Base-by-base conservation (phyloP, 768 basidiomycete species). In the Pholiota molesta region DNA sequence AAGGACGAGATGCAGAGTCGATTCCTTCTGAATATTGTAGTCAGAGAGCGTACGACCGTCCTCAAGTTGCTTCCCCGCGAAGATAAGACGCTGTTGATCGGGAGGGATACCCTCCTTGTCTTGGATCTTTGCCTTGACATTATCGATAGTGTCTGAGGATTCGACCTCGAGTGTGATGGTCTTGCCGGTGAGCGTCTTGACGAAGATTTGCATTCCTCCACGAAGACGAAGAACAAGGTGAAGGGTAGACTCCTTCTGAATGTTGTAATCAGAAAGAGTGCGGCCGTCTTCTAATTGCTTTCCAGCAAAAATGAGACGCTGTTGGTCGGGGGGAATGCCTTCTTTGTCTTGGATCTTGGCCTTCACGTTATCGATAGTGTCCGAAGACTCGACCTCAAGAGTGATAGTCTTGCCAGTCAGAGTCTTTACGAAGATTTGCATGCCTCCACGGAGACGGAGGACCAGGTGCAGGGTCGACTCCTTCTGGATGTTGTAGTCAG, bases 281-380 rank as follows among this genome's bases (percentile, higher is more conserved):
- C 95, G 90, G 3, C 95, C 95, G 60, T 97, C 95, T 73, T 97
- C 95, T 11, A 96, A 78, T 71, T 97, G 95, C 80, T 97, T 97
- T 51, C 95, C 95, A 49, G 95, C 95, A 66, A 96, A 97, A 73
- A 92, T 94, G 51, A 95, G 78, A 47, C 94, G 90, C 69, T 96
- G 95, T 71, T 95, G 93, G 66, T 95, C 90, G 2, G 91, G 88
- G 39, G 90, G 90, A 31, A 92, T 92, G 0, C 91, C 91, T 63
- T 91, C 91, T 75, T 90, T 91, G 71, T 92, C 90, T 66, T 91
- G 90, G 19, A 92, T 91, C 79, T 90, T 90, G 2, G 88, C 83
- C 74, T 89, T 90, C 23, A 95, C 93, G 66, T 95, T 94, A 72
- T 96, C 94, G 69, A 97, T 95, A 13, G 94, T 95, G 73, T 95